A percentile compares a stretch with the other conserved stretches of the same genome.
Evolutionary conservation across 2,329 filamentous ascomycete species (phyloP).

Genomic region (Botrytis squamosa): DNA sequence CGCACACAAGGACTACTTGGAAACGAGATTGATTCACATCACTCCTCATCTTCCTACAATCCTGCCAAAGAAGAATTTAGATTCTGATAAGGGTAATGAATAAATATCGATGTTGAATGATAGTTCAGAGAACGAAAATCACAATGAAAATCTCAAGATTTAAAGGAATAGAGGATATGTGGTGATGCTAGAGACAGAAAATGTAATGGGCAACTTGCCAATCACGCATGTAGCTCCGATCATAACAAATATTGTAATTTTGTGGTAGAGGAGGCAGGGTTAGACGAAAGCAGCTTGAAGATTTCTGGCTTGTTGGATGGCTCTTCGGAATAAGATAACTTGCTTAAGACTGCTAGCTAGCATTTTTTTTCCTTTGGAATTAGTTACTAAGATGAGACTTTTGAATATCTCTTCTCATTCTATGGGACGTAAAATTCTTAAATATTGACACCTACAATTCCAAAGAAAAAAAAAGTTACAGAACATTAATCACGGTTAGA

Average conservation of each 20-base stretch:
- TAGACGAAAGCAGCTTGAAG: not conserved
- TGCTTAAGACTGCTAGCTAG: not conserved
- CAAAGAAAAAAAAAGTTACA: not conserved
- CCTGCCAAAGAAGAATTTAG: too few relatives aligned
- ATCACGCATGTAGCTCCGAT: not conserved
- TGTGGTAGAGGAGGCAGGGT: not conserved
- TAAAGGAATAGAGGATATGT: not conserved
- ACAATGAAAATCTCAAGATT: not conserved
- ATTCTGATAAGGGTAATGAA: not conserved
- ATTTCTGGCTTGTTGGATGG: too few relatives aligned
- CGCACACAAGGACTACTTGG: not conserved
- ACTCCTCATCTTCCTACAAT: not conserved
- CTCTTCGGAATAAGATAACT: not conserved
- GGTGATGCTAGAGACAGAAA: not conserved
- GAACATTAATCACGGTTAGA: not conserved
- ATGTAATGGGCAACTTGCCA: rapidly evolving
- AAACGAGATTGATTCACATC: not conserved
- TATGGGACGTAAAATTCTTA: not conserved
- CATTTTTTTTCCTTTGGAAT: too few relatives aligned
- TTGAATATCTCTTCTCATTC: not conserved
- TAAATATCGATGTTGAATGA: not conserved
- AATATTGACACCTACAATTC: not conserved
- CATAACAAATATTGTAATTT: not conserved
- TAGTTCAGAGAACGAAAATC: too few relatives aligned
- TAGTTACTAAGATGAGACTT: not conserved